These are phyloP conservation scores for Pythium volutum DNA, from an alignment of 352 stramenopile species.

Conservation along the genomic window DNA sequence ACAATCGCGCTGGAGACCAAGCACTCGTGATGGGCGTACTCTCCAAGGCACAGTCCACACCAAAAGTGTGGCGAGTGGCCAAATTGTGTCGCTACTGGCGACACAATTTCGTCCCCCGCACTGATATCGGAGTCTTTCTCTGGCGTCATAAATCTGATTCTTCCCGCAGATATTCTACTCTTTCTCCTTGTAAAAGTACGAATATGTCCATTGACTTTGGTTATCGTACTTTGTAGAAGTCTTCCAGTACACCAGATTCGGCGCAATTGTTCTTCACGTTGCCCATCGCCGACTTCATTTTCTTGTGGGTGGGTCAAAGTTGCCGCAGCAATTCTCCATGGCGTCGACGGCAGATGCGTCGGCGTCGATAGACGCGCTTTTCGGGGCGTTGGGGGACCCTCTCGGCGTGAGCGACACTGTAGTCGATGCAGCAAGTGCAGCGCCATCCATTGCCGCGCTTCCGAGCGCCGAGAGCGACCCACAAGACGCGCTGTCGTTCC, in stretches of 20 bases:
- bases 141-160: background rate
- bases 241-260: background rate
- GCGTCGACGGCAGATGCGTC: background rate
- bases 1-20: no score
- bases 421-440: background rate
- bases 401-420: background rate
- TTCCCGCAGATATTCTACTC: background rate
- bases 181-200: background rate
- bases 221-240: conserved; percentile 13
- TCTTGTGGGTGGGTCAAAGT: conserved; percentile 8
- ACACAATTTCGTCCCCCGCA: no score
- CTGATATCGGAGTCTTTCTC: no score
- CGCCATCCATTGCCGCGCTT: background rate
- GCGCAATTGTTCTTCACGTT: conserved; percentile 11
- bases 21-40: no score
- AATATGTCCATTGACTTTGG: background rate
- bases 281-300: conserved; percentile 14
- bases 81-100: no score
- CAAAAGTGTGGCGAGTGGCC: no score
- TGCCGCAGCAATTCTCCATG: background rate
- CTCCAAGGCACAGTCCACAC: no score
- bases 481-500: conserved; percentile 21
- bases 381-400: conserved; percentile 6
- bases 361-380: conserved; percentile 6
- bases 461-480: conserved; percentile 11